Base-by-base conservation (phyloP, 2,329 filamentous ascomycete genomes). In the Botrytis medusae region DNA sequence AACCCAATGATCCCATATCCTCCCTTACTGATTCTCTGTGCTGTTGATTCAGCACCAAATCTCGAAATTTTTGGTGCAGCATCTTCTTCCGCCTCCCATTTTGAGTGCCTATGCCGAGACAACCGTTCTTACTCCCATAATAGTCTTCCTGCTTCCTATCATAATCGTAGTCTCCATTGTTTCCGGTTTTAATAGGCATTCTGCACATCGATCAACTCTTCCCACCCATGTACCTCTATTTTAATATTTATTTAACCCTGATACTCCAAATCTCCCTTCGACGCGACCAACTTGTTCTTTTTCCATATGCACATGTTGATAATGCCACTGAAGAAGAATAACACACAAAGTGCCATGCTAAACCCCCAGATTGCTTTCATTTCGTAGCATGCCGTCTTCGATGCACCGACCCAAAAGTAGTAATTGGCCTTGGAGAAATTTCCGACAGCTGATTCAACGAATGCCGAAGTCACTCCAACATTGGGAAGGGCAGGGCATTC, bases 301-400 rank as follows among this genome's bases (percentile, higher is more conserved):
- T 76, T 79, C 88, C 90, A 92, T 57, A 93, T 84, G 77, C 89
- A 89, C 72, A 85, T 82, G 44, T 86, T 87, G 63, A 88, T 85
- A 68, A 91, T 82, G 63, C 86, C 83, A 2, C 89, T 91, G 74
- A 93, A 86, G 75, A 88, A 86, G 79, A 93, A 93, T 51, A 93
- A 83, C 61, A 92, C 87, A 81, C 90, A 94, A 68, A 97, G 87
- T 7, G 90, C 90, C 82, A 97, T 95, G 81, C 90, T 89, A 74
- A 97, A 83, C 1, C 94, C 94, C 95, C 94, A 97, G 77, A 96
- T 89, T 25, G 92, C 89, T 86, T 97, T 97, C 82, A 94, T 90
- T 85, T 96, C 90, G 79, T 91, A 90, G 84, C 95, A 98, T 72
- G 92, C 92, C 29, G 87, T 82, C 81, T 86, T 86, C 77, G 85